Evolutionary conservation across 164 flowering plant genomes (phyloP), one percentile per base, ranked within the genome.

Genomic region (Houttuynia cordata): DNA sequence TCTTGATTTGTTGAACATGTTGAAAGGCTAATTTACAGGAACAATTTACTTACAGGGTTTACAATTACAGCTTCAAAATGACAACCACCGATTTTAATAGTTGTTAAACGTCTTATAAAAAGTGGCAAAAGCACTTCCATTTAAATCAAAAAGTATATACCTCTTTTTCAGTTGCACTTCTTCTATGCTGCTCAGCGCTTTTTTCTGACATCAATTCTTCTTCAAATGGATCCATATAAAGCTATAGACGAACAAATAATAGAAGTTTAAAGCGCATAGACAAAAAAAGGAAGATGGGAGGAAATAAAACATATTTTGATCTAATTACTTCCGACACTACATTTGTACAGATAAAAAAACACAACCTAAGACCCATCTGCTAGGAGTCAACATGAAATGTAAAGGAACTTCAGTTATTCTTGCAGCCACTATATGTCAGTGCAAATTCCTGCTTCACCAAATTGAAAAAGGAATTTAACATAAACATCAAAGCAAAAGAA

Each of bases 101-200:
- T 17, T 12, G 17, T 17, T 45, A 3, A 12, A 45, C 17, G 12
- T 45, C 14, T 3, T 12, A 10, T 2, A 45, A 17, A 12, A 45
- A 45, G 12, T 3, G 49, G 49, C 12, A 45, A 12, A 17, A 45
- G 14, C 17, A 12, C 49, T 2, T 45, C 12, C 2, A 45, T 45
- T 7, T 12, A 13, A 13, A 45, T 0, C 14, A 2, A 17, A 30
- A 30, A 54, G 17, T 14, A 54, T 56, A 30, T 80, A 90, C 96
- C 83, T 85, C 97, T 64, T 88, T 83, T 65, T 94, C 99, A 64
- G 45, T 76, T 45, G 95, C 95, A 80, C 88, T 91, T 78, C 95
- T 83, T 78, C 97, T 76, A 72, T 91, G 97, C 62, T 77, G 76
- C 70, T 94, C 95, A 53, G 89, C 82, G 76, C 61, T 79, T 68